Base-by-base conservation (phyloP, 2,329 filamentous ascomycete species). In the Dendrostoma leiphaemia region DNA sequence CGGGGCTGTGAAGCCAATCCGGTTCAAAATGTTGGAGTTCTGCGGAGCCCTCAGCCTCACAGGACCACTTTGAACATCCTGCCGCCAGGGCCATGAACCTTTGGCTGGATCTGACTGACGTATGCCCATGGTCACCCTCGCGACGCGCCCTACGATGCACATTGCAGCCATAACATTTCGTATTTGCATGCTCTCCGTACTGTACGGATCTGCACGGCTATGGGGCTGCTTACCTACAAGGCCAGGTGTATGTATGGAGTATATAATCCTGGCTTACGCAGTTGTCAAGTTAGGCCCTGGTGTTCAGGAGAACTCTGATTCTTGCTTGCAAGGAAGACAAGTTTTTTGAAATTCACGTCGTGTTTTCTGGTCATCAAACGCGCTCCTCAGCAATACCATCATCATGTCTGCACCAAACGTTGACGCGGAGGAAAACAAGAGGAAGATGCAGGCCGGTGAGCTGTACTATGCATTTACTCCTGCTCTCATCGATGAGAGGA, bases 381-480 rank as follows among this genome's bases (percentile, higher is more conserved):
- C n/a, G n/a, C 13, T 26, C 4, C 31, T 9, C 24, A 24, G n/a
- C 9, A 35, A 15, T 28, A 2, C 23, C 23, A 24, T 12, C 19
- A 50, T 28, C 15, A 57, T 59, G 53, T 37, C 56, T 21, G 49
- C 45, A 21, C 56, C 56, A 13, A 44, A 35, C 9, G 53, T 80
- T 29, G 68, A 77, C 47, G 67, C 68, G 6, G 68, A 63, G 37
- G 78, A 81, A 45, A 83, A 83, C 64, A 68, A 72, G 34, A 68
- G 71, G 37, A 75, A 76, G 24, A 90, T 90, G 85, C 69, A 73
- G 45, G 74, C 77, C 13, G 88, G 88, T 46, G 84, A 93, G 66
- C 78, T 93, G 10, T 92, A 91, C 69, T 80, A 85, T 62, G 83
- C 88, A 38, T 92, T 92, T 64, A 82, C 82, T 1, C 86, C 89